These are phyloP conservation scores for Chenopodium berlandieri DNA, from an alignment of 148 eudicot genomes.

Conservation along the genomic window DNA sequence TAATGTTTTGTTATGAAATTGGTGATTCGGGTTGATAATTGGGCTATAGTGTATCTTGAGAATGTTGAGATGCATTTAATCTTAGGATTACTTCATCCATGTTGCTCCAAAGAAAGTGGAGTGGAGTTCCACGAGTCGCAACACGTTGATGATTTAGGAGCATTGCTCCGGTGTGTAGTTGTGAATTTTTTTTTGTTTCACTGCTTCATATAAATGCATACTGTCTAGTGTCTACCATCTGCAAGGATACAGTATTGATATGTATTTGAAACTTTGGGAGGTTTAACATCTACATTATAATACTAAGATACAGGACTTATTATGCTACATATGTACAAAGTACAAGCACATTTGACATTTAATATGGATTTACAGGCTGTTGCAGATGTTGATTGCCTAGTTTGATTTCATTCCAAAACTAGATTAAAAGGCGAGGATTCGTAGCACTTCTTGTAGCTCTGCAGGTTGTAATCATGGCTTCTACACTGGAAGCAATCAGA, in stretches of 20 bases:
- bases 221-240: neutral
- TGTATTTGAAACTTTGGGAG: neutral
- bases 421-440: neutral
- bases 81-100: neutral
- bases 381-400: slow-evolving; percentile 1
- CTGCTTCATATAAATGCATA: neutral
- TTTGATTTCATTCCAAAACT: neutral
- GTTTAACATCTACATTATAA: neutral
- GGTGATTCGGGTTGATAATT: neutral
- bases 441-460: neutral
- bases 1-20: neutral
- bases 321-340: neutral
- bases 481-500: slow-evolving; percentile 67
- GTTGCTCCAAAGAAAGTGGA: neutral
- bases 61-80: neutral
- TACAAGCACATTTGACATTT: slow-evolving; percentile 7
- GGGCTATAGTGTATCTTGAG: neutral
- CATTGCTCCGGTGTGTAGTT: neutral
- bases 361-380: neutral
- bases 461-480: slow-evolving; percentile 46
- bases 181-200: neutral
- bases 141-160: neutral
- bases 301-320: neutral
- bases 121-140: neutral
- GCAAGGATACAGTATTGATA: neutral